Evolutionary conservation across 148 eudicot genomes (phyloP).

Genomic region (Camellia lanceoleosa): DNA sequence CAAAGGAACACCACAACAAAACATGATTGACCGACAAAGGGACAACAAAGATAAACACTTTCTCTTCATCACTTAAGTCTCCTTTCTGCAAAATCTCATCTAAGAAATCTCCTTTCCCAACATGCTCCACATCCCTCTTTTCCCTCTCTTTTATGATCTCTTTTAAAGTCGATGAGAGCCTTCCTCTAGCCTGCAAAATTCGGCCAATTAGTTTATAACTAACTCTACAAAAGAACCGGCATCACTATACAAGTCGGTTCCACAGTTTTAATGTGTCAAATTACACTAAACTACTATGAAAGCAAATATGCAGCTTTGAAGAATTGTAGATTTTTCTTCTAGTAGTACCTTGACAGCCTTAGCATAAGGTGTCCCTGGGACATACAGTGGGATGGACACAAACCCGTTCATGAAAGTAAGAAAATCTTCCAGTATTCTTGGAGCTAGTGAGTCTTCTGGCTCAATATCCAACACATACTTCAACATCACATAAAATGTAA

Average conservation of each 20-base stretch:
- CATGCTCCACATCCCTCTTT: conserved; percentile 1
- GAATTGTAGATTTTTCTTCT: background rate
- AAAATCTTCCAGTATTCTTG: conserved; percentile 37
- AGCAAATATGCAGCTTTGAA: background rate
- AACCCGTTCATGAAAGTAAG: conserved; percentile 57
- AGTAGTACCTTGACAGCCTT: conserved; percentile 52
- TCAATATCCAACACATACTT: conserved; percentile 25
- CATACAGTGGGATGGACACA: conserved; percentile 42
- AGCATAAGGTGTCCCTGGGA: conserved; percentile 46
- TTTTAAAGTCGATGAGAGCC: conserved; percentile 34
- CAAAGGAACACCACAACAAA: no score
- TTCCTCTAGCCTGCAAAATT: conserved; percentile 35
- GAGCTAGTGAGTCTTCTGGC: conserved; percentile 23
- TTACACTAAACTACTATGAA: no score
- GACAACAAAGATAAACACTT: background rate
- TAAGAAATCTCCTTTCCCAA: conserved; percentile 28
- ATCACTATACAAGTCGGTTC: background rate
- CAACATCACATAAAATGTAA: conserved; percentile 20
- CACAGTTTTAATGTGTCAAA: background rate
- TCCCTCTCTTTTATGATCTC: conserved; percentile 36
- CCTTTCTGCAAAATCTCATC: conserved; percentile 20
- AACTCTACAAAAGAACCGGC: background rate
- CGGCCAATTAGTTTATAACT: no score
- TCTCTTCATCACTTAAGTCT: background rate
- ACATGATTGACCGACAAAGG: no score